Percentiles rank a stretch among this genome's conserved stretches.
Conservation (phyloP, 306 rosid species). For the Vigna mungo region DNA sequence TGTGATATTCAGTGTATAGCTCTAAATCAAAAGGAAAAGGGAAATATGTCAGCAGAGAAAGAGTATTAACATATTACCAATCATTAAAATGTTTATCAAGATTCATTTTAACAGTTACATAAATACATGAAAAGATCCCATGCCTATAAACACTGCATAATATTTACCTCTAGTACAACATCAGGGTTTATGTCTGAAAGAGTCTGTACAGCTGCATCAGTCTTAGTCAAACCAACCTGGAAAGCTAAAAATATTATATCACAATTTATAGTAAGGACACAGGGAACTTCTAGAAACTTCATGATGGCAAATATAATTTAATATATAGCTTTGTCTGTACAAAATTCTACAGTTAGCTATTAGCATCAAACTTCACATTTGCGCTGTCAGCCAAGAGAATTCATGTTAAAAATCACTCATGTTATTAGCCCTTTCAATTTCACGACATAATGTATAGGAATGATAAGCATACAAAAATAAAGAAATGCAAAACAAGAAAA, state of each 20-base stretch:
- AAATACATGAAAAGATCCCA: slow-evolving; percentile 22
- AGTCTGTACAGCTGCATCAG: slow-evolving; percentile 97
- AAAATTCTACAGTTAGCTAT: slow-evolving; percentile 15
- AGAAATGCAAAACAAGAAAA: slow-evolving; percentile 19
- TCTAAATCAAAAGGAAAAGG: slow-evolving; percentile 58
- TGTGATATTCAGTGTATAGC: slow-evolving; percentile 91
- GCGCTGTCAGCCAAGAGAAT: not conserved
- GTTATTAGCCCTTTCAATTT: slow-evolving; percentile 24
- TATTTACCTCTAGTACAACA: slow-evolving; percentile 84
- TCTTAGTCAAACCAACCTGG: slow-evolving; percentile 94
- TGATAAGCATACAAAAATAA: not conserved
- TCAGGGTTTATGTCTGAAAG: slow-evolving; percentile 95
- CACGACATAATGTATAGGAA: slow-evolving; percentile 6
- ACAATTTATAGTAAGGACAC: slow-evolving; percentile 19
- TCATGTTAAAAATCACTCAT: slow-evolving; percentile 8
- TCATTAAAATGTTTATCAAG: not conserved
- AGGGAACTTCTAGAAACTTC: slow-evolving; percentile 40
- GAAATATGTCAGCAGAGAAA: slow-evolving; percentile 43
- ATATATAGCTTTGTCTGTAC: not conserved
- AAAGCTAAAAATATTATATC: slow-evolving; percentile 35
- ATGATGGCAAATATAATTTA: slow-evolving; percentile 4
- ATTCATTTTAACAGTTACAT: slow-evolving; percentile 15
- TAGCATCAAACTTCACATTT: slow-evolving; percentile 26
- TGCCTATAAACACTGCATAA: slow-evolving; percentile 13
- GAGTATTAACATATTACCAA: not conserved